Percentiles rank a stretch among this genome's conserved stretches.
Conservation (phyloP, 768 basidiomycete genomes). For the Termitomyces bulborhizus region DNA sequence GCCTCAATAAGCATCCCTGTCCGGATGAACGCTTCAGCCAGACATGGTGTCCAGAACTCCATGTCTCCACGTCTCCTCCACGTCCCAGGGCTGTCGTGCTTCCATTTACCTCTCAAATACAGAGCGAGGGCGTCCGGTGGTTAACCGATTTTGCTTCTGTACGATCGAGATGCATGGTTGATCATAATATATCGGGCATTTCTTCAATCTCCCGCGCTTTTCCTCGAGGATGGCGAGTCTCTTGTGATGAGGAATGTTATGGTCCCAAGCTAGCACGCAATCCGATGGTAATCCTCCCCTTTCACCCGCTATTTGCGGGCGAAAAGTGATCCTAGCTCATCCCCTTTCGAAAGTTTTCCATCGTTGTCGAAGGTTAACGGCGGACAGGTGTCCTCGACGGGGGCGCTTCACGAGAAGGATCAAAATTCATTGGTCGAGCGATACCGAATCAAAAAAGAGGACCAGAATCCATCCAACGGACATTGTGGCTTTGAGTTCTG, state of each 20-base stretch:
- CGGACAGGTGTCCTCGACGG: not conserved
- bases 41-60: not conserved
- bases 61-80: not conserved
- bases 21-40: not conserved
- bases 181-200: not conserved
- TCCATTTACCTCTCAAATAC: not conserved
- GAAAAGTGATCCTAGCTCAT: not conserved
- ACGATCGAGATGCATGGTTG: not conserved
- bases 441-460: not conserved
- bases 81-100: not conserved
- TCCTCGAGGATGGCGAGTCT: not conserved
- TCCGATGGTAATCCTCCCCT: not conserved
- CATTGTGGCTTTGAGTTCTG: not conserved
- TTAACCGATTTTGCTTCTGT: not conserved
- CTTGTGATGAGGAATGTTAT: not conserved
- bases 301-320: not conserved
- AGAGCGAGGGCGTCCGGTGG: not conserved
- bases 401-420: not conserved
- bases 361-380: not conserved
- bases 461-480: not conserved
- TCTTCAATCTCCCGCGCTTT: not conserved
- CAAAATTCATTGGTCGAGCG: not conserved
- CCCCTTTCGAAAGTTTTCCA: not conserved
- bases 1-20: not conserved
- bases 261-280: not conserved